Conservation (phyloP, 768 basidiomycete species). For the Hysterangium stoloniferum region DNA sequence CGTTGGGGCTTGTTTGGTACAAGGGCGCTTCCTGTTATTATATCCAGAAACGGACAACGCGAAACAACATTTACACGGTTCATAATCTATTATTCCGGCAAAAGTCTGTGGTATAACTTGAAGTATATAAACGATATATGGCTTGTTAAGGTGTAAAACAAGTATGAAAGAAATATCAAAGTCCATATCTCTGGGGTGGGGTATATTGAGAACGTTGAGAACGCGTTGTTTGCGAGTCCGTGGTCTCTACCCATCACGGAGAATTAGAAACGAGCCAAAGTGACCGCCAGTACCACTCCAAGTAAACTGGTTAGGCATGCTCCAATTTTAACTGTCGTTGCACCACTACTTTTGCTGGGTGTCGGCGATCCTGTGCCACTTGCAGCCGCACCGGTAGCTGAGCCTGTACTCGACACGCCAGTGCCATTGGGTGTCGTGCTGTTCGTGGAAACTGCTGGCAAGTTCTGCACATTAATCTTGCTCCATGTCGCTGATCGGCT, state of each 20-base stretch:
- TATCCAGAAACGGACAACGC: too few relatives aligned
- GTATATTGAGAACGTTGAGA: too few relatives aligned
- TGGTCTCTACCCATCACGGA: conserved; percentile 1
- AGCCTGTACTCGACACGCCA: not conserved
- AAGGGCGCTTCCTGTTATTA: too few relatives aligned
- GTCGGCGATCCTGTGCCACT: not conserved
- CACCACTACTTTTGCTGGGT: not conserved
- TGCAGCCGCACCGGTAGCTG: not conserved
- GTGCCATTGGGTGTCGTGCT: not conserved
- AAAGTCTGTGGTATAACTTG: too few relatives aligned
- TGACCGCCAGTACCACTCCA: not conserved
- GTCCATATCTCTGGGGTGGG: too few relatives aligned
- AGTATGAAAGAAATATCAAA: too few relatives aligned
- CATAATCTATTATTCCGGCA: too few relatives aligned
- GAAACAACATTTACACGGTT: too few relatives aligned
- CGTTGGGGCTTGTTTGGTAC: too few relatives aligned
- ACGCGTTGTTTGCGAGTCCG: too few relatives aligned
- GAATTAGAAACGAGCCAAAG: not conserved
- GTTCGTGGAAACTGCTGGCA: conserved; percentile 1
- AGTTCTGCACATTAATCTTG: conserved; percentile 20
- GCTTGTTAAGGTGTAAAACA: too few relatives aligned
- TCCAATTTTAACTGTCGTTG: not conserved
- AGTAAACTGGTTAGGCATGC: not conserved
- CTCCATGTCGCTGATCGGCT: conserved; percentile 41
- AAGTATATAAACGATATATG: too few relatives aligned